A percentile compares a stretch with the other conserved stretches of the same genome.
phyloP scores from a whole-genome alignment of 1,139 yeast genomes.

The Lipomyces yarrowii region DNA sequence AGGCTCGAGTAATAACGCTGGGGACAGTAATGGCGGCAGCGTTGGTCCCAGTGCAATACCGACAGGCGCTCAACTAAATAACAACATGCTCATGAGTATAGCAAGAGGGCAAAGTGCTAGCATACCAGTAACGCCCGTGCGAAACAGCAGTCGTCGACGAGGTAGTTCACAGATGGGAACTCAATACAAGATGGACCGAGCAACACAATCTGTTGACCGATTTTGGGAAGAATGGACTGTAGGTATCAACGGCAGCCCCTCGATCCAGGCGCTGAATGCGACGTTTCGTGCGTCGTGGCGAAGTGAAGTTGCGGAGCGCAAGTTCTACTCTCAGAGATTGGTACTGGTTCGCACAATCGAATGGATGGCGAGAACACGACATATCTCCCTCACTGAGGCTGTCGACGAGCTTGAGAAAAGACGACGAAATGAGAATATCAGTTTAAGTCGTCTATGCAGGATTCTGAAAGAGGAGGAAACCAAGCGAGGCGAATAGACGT shows the following conservation, averaged over 20 bases:
- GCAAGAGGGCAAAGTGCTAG: slow-evolving; percentile 12
- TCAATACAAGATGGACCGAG: slow-evolving; percentile 30
- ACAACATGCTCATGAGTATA: slow-evolving; percentile 16
- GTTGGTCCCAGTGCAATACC: not conserved
- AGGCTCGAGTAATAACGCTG: not conserved
- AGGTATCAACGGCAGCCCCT: slow-evolving; percentile 30
- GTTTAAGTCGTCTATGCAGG: slow-evolving; percentile 29
- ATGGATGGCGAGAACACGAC: slow-evolving; percentile 24
- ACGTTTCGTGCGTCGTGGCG: slow-evolving; percentile 31
- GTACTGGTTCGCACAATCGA: slow-evolving; percentile 32
- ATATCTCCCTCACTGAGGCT: slow-evolving; percentile 23
- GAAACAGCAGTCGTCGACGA: slow-evolving; percentile 13
- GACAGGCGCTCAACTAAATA: slow-evolving; percentile 8
- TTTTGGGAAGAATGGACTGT: slow-evolving; percentile 33
- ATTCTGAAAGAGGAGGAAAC: slow-evolving; percentile 27
- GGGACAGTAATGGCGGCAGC: not conserved
- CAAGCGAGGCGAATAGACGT: slow-evolving; percentile 19
- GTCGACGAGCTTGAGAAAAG: slow-evolving; percentile 30
- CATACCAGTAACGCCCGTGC: slow-evolving; percentile 25
- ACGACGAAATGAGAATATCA: slow-evolving; percentile 22
- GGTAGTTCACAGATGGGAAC: slow-evolving; percentile 5
- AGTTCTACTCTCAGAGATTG: slow-evolving; percentile 29
- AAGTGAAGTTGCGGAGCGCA: slow-evolving; percentile 30
- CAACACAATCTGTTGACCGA: slow-evolving; percentile 29
- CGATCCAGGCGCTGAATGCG: slow-evolving; percentile 29